These are phyloP conservation scores for Cyclanthera cordifolia DNA, from an alignment of 306 rosid species.

Conservation along the genomic window DNA sequence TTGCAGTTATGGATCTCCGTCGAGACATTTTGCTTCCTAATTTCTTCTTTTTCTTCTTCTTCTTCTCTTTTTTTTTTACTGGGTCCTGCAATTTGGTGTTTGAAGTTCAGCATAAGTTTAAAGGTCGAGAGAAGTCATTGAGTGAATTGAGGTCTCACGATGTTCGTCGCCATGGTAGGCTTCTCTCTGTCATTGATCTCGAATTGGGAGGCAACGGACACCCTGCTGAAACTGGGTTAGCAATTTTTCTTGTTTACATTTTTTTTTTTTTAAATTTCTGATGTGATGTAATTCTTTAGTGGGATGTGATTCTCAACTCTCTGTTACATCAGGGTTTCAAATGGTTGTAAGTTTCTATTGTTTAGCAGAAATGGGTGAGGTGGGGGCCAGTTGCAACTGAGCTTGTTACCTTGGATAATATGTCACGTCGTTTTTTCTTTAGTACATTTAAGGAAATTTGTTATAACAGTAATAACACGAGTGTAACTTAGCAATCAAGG, in stretches of 20 bases:
- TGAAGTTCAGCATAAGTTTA: conserved; percentile 51
- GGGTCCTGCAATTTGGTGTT: conserved; percentile 44
- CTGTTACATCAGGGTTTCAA: not conserved
- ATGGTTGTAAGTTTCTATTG: not conserved
- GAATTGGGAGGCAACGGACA: conserved; percentile 71
- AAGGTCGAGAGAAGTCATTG: conserved; percentile 29
- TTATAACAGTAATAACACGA: not conserved
- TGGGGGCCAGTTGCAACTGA: too few relatives aligned
- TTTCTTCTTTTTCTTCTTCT: not conserved
- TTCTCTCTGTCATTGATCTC: conserved; percentile 60
- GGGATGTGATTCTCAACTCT: not conserved
- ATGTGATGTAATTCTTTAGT: not conserved
- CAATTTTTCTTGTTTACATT: not conserved
- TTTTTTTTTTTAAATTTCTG: not conserved
- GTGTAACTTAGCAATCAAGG: not conserved
- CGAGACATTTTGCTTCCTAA: not conserved
- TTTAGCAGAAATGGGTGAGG: not conserved
- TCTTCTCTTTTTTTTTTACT: not conserved
- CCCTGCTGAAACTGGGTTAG: conserved; percentile 60
- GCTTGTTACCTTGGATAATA: not conserved
- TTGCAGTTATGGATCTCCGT: not conserved
- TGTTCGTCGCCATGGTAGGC: conserved; percentile 50
- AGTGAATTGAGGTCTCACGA: conserved; percentile 52
- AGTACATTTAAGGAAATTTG: not conserved
- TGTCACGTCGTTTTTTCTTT: not conserved